Evolutionary conservation across 2,329 filamentous ascomycete species (phyloP).

Genomic region (Monilinia fructicola): DNA sequence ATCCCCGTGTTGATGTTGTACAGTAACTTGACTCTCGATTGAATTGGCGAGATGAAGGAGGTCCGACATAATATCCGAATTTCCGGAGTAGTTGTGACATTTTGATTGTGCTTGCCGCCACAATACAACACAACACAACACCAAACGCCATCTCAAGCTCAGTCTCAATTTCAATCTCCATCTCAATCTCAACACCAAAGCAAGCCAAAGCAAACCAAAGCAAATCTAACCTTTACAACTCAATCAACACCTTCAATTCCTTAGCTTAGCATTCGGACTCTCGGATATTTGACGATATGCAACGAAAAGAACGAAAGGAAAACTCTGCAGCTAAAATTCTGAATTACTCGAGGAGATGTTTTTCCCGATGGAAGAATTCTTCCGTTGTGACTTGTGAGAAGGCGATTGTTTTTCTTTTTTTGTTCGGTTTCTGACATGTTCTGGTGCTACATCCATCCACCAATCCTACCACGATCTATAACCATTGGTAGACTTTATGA

Average conservation of each 20-base stretch:
- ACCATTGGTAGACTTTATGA: background rate
- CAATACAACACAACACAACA: too few relatives aligned
- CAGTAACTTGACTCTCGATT: too few relatives aligned
- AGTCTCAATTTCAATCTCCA: too few relatives aligned
- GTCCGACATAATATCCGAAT: background rate
- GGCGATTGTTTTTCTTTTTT: background rate
- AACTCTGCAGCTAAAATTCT: background rate
- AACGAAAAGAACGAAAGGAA: background rate
- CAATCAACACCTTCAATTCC: background rate
- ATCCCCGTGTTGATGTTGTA: background rate
- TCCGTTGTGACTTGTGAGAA: background rate
- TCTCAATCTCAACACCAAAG: too few relatives aligned
- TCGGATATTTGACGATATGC: constrained; percentile 4
- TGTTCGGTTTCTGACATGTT: background rate
- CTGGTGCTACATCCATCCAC: background rate
- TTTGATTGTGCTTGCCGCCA: background rate
- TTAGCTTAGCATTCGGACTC: background rate
- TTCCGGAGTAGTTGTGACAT: background rate
- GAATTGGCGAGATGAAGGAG: constrained; percentile 16
- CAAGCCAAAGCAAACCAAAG: too few relatives aligned
- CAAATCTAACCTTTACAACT: background rate
- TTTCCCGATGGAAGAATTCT: background rate
- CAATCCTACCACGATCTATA: too few relatives aligned
- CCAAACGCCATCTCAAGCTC: too few relatives aligned
- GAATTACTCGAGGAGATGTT: background rate